Evolutionary conservation across 2,329 filamentous ascomycete species (phyloP), one percentile per base, ranked within the genome.

Genomic region (Aspergillus intermedius): DNA sequence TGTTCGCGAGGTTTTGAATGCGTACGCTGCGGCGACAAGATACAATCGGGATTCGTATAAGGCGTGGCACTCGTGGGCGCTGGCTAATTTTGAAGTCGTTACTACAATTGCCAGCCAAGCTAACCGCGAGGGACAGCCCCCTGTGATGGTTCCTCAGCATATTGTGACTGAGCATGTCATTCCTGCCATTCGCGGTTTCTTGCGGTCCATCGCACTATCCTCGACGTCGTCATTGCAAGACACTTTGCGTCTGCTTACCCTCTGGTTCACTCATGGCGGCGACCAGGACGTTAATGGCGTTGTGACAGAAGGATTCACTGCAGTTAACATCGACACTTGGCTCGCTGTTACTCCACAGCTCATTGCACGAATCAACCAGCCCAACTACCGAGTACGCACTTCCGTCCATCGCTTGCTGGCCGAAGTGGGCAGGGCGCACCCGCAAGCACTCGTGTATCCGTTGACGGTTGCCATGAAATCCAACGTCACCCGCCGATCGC

Each of bases 391-490:
- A 21, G 91, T 98, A 8, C 84, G 95, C 56, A 83, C 87, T 56
- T 88, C 91, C 0, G 91, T 98, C 45, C 93, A 98, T 66, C 89
- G 93, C 50, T 76, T 99, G 3, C 79, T 99, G 32, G 86, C 87
- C 2, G 91, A 98, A 66, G 88, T 99, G 37, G 94, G 94, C 48
- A 85, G 93, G 54, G 87, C 88, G 34, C 93, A 98, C 67, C 93
- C 94, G 7, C 94, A 98, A 66, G 93, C 94, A 23, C 74, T 99
- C 39, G 93, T 99, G 13, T 99, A 97, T 65, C 91, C 93, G 6
- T 79, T 98, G 62, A 98, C 93, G 0, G 94, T 98, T 15, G 91
- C 93, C 12, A 96, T 96, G 84, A 99, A 98, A 69, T 96, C 93
- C 1, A 87, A 94, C 57, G 86, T 88, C 53, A 83, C 85, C 30